A percentile compares a stretch with the other conserved stretches of the same genome.
phyloP scores from a whole-genome alignment of 352 stramenopile species.

The Globisporangium cederbergense region DNA sequence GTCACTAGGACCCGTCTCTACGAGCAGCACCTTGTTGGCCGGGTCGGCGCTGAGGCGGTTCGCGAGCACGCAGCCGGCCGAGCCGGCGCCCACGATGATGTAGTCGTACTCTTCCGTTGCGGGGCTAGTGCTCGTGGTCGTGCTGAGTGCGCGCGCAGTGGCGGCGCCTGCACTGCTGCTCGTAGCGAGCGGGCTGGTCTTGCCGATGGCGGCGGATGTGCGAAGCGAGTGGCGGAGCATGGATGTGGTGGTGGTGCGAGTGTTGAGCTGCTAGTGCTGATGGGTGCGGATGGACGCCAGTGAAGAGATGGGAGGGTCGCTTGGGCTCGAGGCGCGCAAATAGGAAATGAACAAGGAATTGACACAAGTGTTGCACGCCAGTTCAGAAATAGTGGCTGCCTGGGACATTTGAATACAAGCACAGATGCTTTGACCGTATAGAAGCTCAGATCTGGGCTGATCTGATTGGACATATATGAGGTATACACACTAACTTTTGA shows the following conservation, averaged over 20 bases:
- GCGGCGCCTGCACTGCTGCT: neutral
- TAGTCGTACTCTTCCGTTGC: constrained; percentile 77
- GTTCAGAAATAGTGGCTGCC: too few relatives aligned
- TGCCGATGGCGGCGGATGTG: neutral
- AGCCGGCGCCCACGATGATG: constrained; percentile 90
- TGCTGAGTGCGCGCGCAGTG: constrained; percentile 22
- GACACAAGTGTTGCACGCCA: too few relatives aligned
- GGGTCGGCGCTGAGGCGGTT: constrained; percentile 85
- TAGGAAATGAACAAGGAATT: constrained; percentile 7
- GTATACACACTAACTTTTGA: too few relatives aligned
- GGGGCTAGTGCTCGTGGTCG: constrained; percentile 2
- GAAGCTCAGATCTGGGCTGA: too few relatives aligned
- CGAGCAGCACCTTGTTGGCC: constrained; percentile 82
- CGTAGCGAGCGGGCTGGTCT: neutral
- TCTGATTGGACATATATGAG: too few relatives aligned
- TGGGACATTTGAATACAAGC: neutral
- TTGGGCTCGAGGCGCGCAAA: constrained; percentile 13
- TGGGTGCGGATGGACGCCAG: neutral
- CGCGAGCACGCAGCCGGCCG: constrained; percentile 89
- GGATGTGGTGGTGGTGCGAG: neutral
- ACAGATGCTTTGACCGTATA: neutral
- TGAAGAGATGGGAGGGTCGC: neutral
- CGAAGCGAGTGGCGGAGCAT: constrained; percentile 28
- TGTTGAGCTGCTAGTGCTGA: neutral
- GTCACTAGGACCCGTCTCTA: constrained; percentile 88